phyloP scores from a whole-genome alignment of 1,284 basidiomycete species.

The Spongispora temasekensis region DNA sequence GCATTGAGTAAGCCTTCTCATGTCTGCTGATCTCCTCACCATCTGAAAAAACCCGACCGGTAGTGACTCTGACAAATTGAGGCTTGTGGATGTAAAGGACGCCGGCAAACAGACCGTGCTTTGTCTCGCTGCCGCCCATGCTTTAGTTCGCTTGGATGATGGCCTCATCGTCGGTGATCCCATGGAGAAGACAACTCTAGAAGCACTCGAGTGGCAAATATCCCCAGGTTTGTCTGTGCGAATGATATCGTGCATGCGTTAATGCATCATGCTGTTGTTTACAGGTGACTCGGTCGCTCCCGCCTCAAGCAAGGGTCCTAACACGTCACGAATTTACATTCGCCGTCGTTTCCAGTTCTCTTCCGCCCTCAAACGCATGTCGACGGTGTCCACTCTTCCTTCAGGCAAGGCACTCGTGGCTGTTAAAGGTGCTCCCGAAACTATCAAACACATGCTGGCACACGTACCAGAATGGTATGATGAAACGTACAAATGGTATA shows the following conservation, averaged over 20 bases:
- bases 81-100: constrained; percentile 79
- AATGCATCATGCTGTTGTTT: neutral
- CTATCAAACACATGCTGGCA: constrained; percentile 84
- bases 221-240: constrained; percentile 56
- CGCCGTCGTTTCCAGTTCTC: constrained; percentile 95
- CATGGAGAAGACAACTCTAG: constrained; percentile 98
- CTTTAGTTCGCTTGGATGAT: constrained; percentile 90
- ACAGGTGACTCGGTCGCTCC: constrained; percentile 72
- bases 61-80: constrained; percentile 60
- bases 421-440: constrained; percentile 96
- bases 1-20: constrained; percentile 67
- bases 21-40: neutral
- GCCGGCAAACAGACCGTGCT: constrained; percentile 79
- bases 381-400: constrained; percentile 78
- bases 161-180: constrained; percentile 96
- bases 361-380: constrained; percentile 94
- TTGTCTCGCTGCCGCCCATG: constrained; percentile 93
- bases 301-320: constrained; percentile 50
- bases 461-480: constrained; percentile 80
- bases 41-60: constrained; percentile 9
- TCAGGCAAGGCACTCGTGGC: constrained; percentile 61
- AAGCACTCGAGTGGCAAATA: constrained; percentile 90
- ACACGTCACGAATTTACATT: constrained; percentile 65
- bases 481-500: constrained; percentile 92
- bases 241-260: neutral